These are phyloP conservation scores for Ganoderma leucocontextum DNA, from an alignment of 1,284 basidiomycete species.

Conservation along the genomic window DNA sequence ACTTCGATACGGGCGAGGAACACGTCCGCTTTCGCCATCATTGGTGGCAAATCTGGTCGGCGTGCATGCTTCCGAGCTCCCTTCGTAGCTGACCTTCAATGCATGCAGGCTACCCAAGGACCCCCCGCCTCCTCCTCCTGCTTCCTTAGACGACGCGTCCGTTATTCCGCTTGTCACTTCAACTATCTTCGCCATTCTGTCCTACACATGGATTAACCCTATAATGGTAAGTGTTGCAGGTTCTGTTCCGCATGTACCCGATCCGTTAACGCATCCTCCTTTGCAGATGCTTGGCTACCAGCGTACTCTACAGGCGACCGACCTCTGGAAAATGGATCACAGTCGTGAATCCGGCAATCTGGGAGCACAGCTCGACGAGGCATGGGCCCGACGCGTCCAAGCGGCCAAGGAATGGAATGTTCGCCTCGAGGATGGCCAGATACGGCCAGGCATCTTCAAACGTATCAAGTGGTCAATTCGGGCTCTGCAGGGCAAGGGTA, in stretches of 20 bases:
- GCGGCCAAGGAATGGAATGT: slow-evolving; percentile 64
- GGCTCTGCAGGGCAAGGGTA: slow-evolving; percentile 40
- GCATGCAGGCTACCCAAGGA: slow-evolving; percentile 64
- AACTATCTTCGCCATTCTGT: slow-evolving; percentile 64
- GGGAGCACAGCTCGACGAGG: slow-evolving; percentile 56
- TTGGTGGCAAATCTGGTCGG: slow-evolving; percentile 59
- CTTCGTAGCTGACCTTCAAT: slow-evolving; percentile 3
- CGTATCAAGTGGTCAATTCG: slow-evolving; percentile 56
- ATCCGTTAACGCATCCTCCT: neutral
- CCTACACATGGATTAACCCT: slow-evolving; percentile 73
- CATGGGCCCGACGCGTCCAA: slow-evolving; percentile 55
- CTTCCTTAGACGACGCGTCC: slow-evolving; percentile 64
- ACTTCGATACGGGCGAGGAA: slow-evolving; percentile 58
- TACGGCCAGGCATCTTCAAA: slow-evolving; percentile 47
- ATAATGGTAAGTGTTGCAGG: slow-evolving; percentile 59
- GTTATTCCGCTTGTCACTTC: slow-evolving; percentile 68
- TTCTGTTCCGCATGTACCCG: neutral
- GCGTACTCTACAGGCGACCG: slow-evolving; percentile 75
- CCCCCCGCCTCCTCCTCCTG: slow-evolving; percentile 64
- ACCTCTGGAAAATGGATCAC: slow-evolving; percentile 75
- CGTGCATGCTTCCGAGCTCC: neutral
- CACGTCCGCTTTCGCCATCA: slow-evolving; percentile 50
- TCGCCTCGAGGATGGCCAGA: slow-evolving; percentile 56
- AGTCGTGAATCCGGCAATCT: slow-evolving; percentile 59
- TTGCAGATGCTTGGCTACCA: slow-evolving; percentile 66